Evolutionary conservation across 352 stramenopile genomes (phyloP), one percentile per base, ranked within the genome.

Genomic region (Phytophthora melonis): DNA sequence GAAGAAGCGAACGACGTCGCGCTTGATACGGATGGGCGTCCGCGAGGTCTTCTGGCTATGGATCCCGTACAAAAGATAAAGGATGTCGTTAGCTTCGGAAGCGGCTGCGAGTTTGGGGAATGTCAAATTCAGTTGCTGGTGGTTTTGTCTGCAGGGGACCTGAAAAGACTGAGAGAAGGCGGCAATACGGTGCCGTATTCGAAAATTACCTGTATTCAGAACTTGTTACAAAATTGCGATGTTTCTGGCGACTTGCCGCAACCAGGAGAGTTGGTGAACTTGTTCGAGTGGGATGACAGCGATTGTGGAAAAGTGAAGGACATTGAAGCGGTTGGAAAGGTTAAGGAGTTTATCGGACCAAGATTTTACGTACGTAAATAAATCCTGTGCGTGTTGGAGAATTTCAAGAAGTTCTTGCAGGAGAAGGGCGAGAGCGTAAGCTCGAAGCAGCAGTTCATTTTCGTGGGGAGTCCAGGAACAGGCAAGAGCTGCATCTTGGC

Each of bases 401-500:
- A 14, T 16, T 57, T 65, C 47, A 66, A 41, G 30, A 34, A 30
- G 18, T 3, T 39, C 58, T 53, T 58, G 49, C 59, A 18, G 10
- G 5, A 9, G n/a, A 45, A 4, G 27, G 49, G 5, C 30, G 25
- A 8, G 59, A 30, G n/a, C 1, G 19, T 11, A 0, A n/a, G 0
- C 3, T 57, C 27, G 30, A 43, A 66, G 18, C 50, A 27, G 59
- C 59, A 66, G 47, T 66, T 66, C 14, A 36, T 53, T 58, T 30
- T 66, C 18, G 14, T 66, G n/a, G 59, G 59, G 16, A 58, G 59
- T 52, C 59, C 59, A 25, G 59, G 47, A 39, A 50, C 47, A 5
- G 59, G 59, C 16, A 66, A 66, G 47, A 66, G 59, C 30, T 66
- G 59, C 59, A 68, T 73, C 14, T 54, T 73, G 58, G 58, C 41